Evolutionary conservation across 805 yeast species (phyloP).

Genomic region (Saccharomycopsis lassenensis): DNA sequence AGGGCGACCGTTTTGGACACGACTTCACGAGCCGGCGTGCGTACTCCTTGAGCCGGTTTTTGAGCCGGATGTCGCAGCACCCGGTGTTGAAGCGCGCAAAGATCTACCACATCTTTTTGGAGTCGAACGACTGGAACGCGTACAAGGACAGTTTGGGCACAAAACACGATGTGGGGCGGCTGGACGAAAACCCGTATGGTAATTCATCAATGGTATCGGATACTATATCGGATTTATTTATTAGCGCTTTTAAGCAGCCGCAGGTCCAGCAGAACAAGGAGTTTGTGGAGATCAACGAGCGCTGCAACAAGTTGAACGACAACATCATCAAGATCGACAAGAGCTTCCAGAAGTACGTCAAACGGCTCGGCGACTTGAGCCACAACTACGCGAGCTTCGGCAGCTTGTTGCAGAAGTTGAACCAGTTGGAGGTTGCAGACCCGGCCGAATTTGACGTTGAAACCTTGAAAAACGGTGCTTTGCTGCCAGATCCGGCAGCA

Average conservation of each 20-base stretch:
- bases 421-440: constrained; percentile 40
- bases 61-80: constrained; percentile 64
- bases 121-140: constrained; percentile 64
- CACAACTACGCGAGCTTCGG: constrained; percentile 65
- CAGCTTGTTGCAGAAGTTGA: constrained; percentile 56
- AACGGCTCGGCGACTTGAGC: constrained; percentile 61
- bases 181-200: constrained; percentile 35
- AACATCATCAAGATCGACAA: constrained; percentile 70
- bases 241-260: constrained; percentile 77
- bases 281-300: constrained; percentile 72
- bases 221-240: constrained; percentile 77
- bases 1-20: constrained; percentile 83
- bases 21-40: constrained; percentile 80
- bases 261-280: constrained; percentile 53
- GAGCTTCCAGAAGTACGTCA: constrained; percentile 60
- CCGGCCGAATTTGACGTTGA: too few species aligned
- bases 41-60: constrained; percentile 65
- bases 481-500: too few species aligned
- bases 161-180: constrained; percentile 25
- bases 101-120: constrained; percentile 59
- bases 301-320: constrained; percentile 75
- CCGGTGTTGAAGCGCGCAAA: constrained; percentile 61
- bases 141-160: constrained; percentile 40
- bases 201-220: constrained; percentile 30
- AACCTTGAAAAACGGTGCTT: too few species aligned